Percentiles rank a stretch among this genome's conserved stretches.
Evolutionary conservation across 768 basidiomycete species (phyloP).

Genomic region (Dendrothele bispora): DNA sequence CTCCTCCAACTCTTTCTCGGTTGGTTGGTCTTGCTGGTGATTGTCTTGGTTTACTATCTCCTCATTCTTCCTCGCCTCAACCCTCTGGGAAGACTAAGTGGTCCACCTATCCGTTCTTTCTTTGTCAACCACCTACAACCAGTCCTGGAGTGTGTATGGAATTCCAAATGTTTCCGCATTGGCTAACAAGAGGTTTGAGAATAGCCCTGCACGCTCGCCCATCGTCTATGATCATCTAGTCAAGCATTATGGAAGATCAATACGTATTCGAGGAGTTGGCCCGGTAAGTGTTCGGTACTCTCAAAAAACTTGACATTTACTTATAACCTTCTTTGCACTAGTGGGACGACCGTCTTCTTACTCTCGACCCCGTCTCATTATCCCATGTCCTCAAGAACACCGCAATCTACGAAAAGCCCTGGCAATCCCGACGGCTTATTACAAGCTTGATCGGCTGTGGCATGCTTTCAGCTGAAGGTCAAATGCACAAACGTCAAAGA

Average conservation of each 20-base stretch:
- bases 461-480: conserved; percentile 78
- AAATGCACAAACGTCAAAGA: conserved; percentile 77
- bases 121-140: conserved; percentile 54
- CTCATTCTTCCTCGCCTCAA: conserved; percentile 35
- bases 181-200: conserved; percentile 2
- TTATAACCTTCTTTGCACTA: conserved; percentile 26
- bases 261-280: conserved; percentile 66
- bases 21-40: conserved; percentile 9
- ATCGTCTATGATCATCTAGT: conserved; percentile 53
- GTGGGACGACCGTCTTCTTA: conserved; percentile 81
- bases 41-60: conserved; percentile 29
- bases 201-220: conserved; percentile 54
- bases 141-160: conserved; percentile 55
- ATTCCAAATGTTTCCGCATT: not conserved
- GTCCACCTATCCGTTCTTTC: conserved; percentile 52
- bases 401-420: conserved; percentile 80
- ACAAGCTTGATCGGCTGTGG: conserved; percentile 80
- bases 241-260: conserved; percentile 63
- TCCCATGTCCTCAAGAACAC: conserved; percentile 73
- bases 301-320: not conserved
- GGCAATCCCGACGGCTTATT: conserved; percentile 73
- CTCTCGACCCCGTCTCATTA: conserved; percentile 77
- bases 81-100: conserved; percentile 56
- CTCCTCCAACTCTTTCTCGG: conserved; percentile 9
- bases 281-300: conserved; percentile 49